Percentiles rank a stretch among this genome's conserved stretches.
phyloP scores from a whole-genome alignment of 1,139 yeast genomes.

The Sugiyamaella castrensis region DNA sequence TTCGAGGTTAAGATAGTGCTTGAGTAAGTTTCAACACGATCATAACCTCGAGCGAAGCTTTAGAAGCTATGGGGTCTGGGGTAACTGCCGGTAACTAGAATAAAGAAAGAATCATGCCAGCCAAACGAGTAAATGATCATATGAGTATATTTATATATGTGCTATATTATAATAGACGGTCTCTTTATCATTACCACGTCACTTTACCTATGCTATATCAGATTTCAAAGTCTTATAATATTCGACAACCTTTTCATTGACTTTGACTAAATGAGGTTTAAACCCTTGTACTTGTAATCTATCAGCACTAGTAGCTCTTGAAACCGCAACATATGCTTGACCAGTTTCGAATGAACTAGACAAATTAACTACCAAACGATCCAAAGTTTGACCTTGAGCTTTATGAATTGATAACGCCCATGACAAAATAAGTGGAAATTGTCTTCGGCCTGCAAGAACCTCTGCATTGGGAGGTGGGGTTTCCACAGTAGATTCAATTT shows the following conservation, averaged over 20 bases:
- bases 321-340: constrained; percentile 85
- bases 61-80: no score
- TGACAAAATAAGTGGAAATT: constrained; percentile 71
- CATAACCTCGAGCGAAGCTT: no score
- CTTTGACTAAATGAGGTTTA: constrained; percentile 57
- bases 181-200: no score
- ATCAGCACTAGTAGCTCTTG: constrained; percentile 79
- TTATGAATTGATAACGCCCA: constrained; percentile 93
- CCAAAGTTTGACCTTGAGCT: constrained; percentile 88
- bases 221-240: constrained; percentile 53
- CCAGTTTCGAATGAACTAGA: constrained; percentile 74
- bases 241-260: constrained; percentile 60
- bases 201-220: no score
- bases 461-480: constrained; percentile 3
- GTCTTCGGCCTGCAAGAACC: constrained; percentile 46
- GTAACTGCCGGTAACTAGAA: no score
- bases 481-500: constrained; percentile 5
- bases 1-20: no score
- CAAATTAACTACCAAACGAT: constrained; percentile 72
- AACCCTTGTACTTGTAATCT: constrained; percentile 73
- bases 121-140: no score
- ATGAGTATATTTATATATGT: no score
- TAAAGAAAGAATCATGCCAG: no score
- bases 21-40: no score
- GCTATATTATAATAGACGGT: no score